Percentiles rank a stretch among this genome's conserved stretches.
Conservation (phyloP, 1,139 yeast genomes). For the Pichia sp. region DNA sequence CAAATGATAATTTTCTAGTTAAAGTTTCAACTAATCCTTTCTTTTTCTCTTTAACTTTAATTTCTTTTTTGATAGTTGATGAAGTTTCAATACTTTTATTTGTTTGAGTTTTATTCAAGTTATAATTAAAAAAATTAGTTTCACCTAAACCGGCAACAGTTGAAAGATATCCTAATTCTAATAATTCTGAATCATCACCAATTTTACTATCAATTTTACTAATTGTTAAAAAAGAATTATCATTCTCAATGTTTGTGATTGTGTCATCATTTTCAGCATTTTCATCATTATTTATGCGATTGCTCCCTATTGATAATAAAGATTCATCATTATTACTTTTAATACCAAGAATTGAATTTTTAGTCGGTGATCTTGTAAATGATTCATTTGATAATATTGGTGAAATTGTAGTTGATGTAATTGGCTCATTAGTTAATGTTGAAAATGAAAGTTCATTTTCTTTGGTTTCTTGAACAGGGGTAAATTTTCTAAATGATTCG, state of each 20-base stretch:
- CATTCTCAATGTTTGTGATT: too few relatives aligned
- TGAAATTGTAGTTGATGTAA: background rate
- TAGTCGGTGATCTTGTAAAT: too few relatives aligned
- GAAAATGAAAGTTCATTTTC: background rate
- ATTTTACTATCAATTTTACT: slow-evolving; percentile 4
- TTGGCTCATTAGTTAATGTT: background rate
- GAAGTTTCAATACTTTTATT: slow-evolving; percentile 6
- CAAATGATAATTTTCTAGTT: slow-evolving; percentile 5
- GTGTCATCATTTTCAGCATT: background rate
- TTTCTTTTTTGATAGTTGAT: slow-evolving; percentile 3
- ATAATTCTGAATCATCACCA: slow-evolving; percentile 1
- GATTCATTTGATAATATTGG: background rate
- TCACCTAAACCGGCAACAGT: slow-evolving; percentile 28
- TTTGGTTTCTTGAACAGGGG: background rate
- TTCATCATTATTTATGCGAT: background rate
- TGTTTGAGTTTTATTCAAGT: slow-evolving; percentile 2
- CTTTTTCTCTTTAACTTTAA: slow-evolving; percentile 1
- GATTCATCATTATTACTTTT: too few relatives aligned
- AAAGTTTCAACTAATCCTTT: slow-evolving; percentile 1
- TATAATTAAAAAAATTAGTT: slow-evolving; percentile 22
- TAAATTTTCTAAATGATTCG: background rate
- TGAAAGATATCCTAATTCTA: slow-evolving; percentile 22
- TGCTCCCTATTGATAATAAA: too few relatives aligned
- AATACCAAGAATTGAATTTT: too few relatives aligned
- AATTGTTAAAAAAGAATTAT: background rate